Evolutionary conservation across 2,329 filamentous ascomycete genomes (phyloP).

Genomic region (Ophiosphaerella narmari): DNA sequence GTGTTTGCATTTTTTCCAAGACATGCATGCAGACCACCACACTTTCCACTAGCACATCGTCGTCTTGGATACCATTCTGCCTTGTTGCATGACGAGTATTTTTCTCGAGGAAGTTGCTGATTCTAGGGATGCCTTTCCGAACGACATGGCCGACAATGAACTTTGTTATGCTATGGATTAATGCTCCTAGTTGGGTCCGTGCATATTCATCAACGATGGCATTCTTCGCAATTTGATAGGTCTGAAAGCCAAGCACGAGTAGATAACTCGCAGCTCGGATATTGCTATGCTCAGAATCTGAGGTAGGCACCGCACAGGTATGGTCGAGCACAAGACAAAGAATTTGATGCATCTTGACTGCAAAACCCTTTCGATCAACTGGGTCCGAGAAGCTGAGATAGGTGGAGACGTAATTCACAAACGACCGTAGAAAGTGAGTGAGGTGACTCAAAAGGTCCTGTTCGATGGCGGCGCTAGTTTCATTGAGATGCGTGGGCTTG

Average conservation of each 20-base stretch:
- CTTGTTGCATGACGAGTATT: slow-evolving; percentile 48
- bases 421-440: slow-evolving; percentile 47
- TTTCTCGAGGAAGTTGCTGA: slow-evolving; percentile 53
- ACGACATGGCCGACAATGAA: slow-evolving; percentile 45
- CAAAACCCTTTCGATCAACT: slow-evolving; percentile 57
- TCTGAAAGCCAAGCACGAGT: slow-evolving; percentile 36
- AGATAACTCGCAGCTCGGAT: slow-evolving; percentile 34
- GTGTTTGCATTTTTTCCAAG: slow-evolving; percentile 36
- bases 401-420: slow-evolving; percentile 56
- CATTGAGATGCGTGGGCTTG: not conserved
- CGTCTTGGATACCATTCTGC: slow-evolving; percentile 55
- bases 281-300: not conserved
- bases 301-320: not conserved
- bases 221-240: slow-evolving; percentile 38
- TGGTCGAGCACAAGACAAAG: slow-evolving; percentile 27
- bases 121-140: slow-evolving; percentile 37
- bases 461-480: not conserved
- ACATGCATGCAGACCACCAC: slow-evolving; percentile 55
- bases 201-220: slow-evolving; percentile 15
- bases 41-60: slow-evolving; percentile 51
- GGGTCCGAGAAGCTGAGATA: slow-evolving; percentile 59
- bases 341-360: slow-evolving; percentile 49
- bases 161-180: slow-evolving; percentile 43
- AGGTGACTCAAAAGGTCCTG: slow-evolving; percentile 9
- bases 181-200: slow-evolving; percentile 22